Evolutionary conservation across 352 stramenopile species (phyloP).

Genomic region (Phytophthora tentaculata): DNA sequence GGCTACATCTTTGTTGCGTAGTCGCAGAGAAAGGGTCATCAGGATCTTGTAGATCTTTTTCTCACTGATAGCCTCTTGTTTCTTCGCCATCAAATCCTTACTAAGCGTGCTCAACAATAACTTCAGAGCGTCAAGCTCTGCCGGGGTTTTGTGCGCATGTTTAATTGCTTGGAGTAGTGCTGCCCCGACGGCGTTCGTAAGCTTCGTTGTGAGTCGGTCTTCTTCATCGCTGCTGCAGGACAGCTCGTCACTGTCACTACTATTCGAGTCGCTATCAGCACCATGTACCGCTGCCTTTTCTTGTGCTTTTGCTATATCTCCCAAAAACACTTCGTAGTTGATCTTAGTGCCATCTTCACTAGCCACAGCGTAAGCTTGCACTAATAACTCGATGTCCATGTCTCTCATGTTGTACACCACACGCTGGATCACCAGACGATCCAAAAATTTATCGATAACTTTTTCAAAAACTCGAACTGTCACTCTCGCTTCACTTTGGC

Average conservation of each 20-base stretch:
- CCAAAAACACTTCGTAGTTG: constrained; percentile 61
- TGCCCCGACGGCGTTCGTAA: constrained; percentile 31
- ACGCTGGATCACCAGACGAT: constrained; percentile 53
- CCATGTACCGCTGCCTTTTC: constrained; percentile 15
- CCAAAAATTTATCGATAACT: constrained; percentile 80
- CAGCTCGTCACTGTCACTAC: constrained; percentile 44
- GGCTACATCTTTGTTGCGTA: constrained; percentile 60
- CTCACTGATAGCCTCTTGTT: constrained; percentile 49
- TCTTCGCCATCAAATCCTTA: constrained; percentile 32
- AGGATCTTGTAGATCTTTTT: constrained; percentile 69
- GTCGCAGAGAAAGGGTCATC: constrained; percentile 45
- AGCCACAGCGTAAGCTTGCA: constrained; percentile 33
- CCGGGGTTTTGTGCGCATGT: constrained; percentile 38
- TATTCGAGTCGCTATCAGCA: constrained; percentile 31
- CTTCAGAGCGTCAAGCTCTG: constrained; percentile 47
- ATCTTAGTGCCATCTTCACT: constrained; percentile 38
- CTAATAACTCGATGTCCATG: constrained; percentile 60
- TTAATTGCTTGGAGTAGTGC: constrained; percentile 47
- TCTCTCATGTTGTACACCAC: constrained; percentile 74
- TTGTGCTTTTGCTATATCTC: constrained; percentile 50
- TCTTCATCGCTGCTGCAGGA: constrained; percentile 53
- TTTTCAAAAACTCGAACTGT: constrained; percentile 75
- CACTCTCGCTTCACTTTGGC: constrained; percentile 43
- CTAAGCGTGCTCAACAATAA: constrained; percentile 25
- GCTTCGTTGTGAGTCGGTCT: constrained; percentile 27